These are phyloP conservation scores for Typha latifolia DNA, from an alignment of 176 grass and related monocot genomes.

Conservation along the genomic window DNA sequence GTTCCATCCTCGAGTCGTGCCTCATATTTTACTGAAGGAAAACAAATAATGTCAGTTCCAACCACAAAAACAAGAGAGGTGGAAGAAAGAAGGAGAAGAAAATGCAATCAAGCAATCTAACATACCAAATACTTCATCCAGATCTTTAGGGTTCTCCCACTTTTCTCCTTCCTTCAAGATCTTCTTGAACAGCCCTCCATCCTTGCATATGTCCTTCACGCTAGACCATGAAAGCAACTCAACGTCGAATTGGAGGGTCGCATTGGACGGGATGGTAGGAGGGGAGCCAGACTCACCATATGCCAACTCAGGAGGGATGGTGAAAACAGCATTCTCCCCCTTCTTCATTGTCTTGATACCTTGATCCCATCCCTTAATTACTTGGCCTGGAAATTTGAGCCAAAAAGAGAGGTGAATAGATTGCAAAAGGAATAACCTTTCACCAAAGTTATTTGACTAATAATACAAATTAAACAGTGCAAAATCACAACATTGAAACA, in stretches of 20 bases:
- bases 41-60: background rate
- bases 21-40: constrained; percentile 72
- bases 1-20: constrained; percentile 66
- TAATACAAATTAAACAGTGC: background rate
- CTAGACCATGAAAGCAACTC: constrained; percentile 91
- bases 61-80: background rate
- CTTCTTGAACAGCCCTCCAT: constrained; percentile 87
- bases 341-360: constrained; percentile 99
- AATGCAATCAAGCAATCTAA: background rate
- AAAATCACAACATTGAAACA: background rate
- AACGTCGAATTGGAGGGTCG: constrained; percentile 90
- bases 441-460: background rate
- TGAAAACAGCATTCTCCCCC: constrained; percentile 92
- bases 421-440: background rate
- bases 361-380: constrained; percentile 98
- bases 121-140: constrained; percentile 88
- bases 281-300: constrained; percentile 88
- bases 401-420: background rate
- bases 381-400: constrained; percentile 48
- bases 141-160: constrained; percentile 96
- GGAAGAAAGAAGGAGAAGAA: constrained; percentile 4
- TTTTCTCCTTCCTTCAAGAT: constrained; percentile 80
- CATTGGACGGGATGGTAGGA: constrained; percentile 73
- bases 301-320: constrained; percentile 81
- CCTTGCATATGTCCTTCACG: constrained; percentile 88